These are phyloP conservation scores for Euphorbia celastroides DNA, from an alignment of 441 rosid genomes.

Conservation along the genomic window DNA sequence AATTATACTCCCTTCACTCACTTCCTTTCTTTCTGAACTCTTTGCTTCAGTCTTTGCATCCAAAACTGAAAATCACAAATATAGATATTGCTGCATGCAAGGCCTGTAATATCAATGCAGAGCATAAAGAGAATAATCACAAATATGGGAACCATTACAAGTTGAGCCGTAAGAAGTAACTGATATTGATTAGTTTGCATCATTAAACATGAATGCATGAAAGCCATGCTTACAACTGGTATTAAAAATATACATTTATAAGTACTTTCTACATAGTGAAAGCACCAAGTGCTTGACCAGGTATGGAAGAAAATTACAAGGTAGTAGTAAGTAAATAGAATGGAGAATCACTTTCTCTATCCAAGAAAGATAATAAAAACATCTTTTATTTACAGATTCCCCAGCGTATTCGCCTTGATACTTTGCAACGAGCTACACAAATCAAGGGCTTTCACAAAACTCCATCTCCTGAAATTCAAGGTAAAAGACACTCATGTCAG, in stretches of 20 bases:
- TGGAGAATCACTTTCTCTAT: constrained; percentile 11
- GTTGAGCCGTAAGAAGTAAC: background rate
- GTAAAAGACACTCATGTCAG: constrained; percentile 19
- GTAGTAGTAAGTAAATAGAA: constrained; percentile 2
- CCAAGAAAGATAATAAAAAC: constrained; percentile 16
- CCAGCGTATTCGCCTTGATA: constrained; percentile 20
- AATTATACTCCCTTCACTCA: background rate
- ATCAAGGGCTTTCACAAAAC: constrained; percentile 57
- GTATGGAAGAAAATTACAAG: constrained; percentile 12
- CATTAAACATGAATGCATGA: constrained; percentile 7
- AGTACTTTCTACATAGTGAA: background rate
- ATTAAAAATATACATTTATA: constrained; percentile 14
- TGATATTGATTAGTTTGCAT: constrained; percentile 6
- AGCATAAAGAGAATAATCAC: background rate
- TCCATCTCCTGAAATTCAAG: constrained; percentile 53
- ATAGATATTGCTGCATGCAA: background rate
- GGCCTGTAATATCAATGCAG: background rate
- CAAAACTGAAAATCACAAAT: background rate
- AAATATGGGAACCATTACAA: background rate
- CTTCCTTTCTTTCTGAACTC: background rate
- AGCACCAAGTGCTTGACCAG: background rate
- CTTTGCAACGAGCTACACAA: constrained; percentile 13
- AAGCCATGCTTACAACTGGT: constrained; percentile 6
- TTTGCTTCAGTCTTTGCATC: background rate
- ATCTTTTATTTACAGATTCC: constrained; percentile 28